Evolutionary conservation across 805 yeast species (phyloP), one percentile per base, ranked within the genome.

Genomic region (Wickerhamiella qilinensis): DNA sequence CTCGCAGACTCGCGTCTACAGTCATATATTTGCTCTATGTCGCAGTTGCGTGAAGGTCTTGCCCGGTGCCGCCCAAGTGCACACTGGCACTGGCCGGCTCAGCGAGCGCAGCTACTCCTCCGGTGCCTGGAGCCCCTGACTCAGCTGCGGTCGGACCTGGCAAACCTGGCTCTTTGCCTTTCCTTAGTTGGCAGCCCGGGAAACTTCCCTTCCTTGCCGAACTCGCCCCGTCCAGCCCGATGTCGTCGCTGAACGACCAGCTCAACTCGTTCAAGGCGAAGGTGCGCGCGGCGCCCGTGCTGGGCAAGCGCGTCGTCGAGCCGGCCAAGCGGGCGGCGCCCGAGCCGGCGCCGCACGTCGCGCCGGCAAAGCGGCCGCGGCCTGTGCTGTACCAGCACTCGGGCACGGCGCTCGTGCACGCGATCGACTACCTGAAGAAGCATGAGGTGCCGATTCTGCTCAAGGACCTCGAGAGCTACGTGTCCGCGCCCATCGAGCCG

Each of bases 341-440:
- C 21, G 44, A 30, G 15, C 38, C 39, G 25, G 28, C 46, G 4
- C 19, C 41, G 21, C 34, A 8, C 37, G 17, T n/a, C 5, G 17
- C 29, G 5, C 22, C 43, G 40, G 45, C 46, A 33, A 46, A 47
- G 45, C 36, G 46, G 46, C 54, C 46, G 15, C 30, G 36, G 32
- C 42, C 39, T 8, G 28, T 31, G 15, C 16, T 33, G 14, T 35
- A 36, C 24, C 36, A 35, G 9, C 93, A 82, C 55, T 68, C 79
- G 40, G 81, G 94, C 3, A 86, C 96, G 3, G 83, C 84, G 55
- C 66, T 91, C 38, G 77, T 83, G 52, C 72, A 85, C 54, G 96
- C 97, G 1, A 91, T 91, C 16, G 97, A 91, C 54, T 81, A 75
- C 54, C 75, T 91, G 43, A 86, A 84, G 51, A 47, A 46, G 37